Evolutionary conservation across 2,329 filamentous ascomycete species (phyloP).

Genomic region (Exophiala phaeomuriformis): DNA sequence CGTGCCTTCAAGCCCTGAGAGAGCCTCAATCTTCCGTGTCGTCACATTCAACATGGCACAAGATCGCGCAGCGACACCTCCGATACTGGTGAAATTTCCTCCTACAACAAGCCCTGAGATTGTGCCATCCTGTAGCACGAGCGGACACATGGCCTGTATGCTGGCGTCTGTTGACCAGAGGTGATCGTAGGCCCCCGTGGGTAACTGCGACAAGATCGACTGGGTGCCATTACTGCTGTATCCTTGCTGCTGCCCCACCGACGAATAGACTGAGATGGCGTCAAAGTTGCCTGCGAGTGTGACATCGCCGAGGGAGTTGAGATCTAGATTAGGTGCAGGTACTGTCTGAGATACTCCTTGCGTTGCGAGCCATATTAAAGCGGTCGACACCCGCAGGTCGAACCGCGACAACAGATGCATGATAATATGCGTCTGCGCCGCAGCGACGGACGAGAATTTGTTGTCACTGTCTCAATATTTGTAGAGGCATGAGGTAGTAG

Average conservation of each 20-base stretch:
- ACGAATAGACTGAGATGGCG: conserved; percentile 84
- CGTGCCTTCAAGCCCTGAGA: conserved; percentile 73
- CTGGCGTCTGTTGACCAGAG: conserved; percentile 72
- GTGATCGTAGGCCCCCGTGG: conserved; percentile 73
- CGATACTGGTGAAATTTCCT: conserved; percentile 92
- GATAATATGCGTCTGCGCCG: conserved; percentile 20
- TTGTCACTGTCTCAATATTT: conserved; percentile 16
- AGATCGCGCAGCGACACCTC: conserved; percentile 64
- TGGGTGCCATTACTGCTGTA: conserved; percentile 68
- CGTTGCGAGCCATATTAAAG: conserved; percentile 15
- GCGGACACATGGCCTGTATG: conserved; percentile 82
- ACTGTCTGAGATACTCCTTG: conserved; percentile 36
- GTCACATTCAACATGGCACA: conserved; percentile 75
- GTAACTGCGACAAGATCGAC: conserved; percentile 70
- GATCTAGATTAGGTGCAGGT: conserved; percentile 66
- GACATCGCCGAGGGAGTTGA: conserved; percentile 70
- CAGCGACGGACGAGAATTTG: conserved; percentile 15
- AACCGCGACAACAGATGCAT: conserved; percentile 25
- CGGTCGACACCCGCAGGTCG: conserved; percentile 12
- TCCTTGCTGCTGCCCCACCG: conserved; percentile 66
- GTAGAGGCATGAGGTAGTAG: conserved; percentile 16
- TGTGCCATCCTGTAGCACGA: conserved; percentile 58
- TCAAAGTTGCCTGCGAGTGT: conserved; percentile 84
- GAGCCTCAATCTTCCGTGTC: conserved; percentile 60
- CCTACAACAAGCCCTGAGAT: conserved; percentile 73